Evolutionary conservation across 2,329 filamentous ascomycete species (phyloP).

Genomic region (Pyricularia pennisetigena): DNA sequence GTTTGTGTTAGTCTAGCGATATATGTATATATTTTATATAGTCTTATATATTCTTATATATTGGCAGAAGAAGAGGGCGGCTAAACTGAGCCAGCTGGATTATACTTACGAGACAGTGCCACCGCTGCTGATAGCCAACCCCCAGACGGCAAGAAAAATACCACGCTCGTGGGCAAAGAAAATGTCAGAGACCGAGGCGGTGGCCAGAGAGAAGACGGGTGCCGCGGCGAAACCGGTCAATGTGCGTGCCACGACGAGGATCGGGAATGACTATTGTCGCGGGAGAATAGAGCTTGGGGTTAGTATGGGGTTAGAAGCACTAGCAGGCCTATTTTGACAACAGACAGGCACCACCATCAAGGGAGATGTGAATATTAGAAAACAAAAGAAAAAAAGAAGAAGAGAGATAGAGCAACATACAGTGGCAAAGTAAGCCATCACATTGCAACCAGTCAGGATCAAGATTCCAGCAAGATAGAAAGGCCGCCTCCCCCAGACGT

Average conservation of each 20-base stretch:
- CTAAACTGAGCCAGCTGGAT: too few species aligned
- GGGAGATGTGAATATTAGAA: too few species aligned
- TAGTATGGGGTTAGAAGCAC: background rate
- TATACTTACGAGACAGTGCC: background rate
- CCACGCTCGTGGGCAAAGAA: conserved; percentile 7
- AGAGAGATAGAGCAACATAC: background rate
- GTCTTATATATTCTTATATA: background rate
- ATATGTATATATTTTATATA: too few species aligned
- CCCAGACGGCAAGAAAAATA: conserved; percentile 2
- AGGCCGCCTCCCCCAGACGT: conserved; percentile 4
- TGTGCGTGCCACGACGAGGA: conserved; percentile 3
- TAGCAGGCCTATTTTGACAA: too few species aligned
- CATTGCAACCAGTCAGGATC: background rate
- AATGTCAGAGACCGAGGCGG: conserved; percentile 4
- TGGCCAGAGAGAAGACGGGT: conserved; percentile 2
- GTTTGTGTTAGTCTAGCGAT: background rate
- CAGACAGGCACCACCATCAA: too few species aligned
- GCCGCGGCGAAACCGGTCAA: conserved; percentile 3
- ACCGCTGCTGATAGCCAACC: background rate
- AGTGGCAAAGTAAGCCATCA: conserved; percentile 1
- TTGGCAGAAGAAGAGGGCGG: background rate
- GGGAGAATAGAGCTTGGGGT: background rate
- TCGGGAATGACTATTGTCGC: background rate
- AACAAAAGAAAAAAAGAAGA: background rate
- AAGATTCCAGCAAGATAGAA: conserved; percentile 3